phyloP scores from a whole-genome alignment of 2,329 filamentous ascomycete species.

The Aspergillus flavus region DNA sequence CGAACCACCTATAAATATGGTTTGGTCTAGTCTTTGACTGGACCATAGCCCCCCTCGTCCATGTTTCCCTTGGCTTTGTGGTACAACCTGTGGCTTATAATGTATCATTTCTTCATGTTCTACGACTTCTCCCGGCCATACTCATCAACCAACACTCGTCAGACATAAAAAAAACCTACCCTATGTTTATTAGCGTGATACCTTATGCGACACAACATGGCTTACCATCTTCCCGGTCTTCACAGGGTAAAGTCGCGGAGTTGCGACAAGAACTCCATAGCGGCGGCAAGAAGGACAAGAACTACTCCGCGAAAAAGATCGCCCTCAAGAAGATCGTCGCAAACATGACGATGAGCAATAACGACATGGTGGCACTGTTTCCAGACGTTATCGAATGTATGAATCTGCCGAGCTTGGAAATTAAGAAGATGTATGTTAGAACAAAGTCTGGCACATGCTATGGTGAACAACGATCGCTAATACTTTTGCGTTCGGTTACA shows the following conservation, averaged over 20 bases:
- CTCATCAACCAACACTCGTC: background rate
- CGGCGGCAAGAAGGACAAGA: conserved; percentile 98
- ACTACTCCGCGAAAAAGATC: conserved; percentile 91
- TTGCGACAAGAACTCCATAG: conserved; percentile 90
- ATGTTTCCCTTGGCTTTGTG: conserved; percentile 6
- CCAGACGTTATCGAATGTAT: conserved; percentile 95
- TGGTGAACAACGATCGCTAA: conserved; percentile 11
- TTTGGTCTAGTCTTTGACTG: background rate
- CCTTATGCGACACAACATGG: conserved; percentile 30
- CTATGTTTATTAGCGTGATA: conserved; percentile 33
- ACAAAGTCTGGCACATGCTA: background rate
- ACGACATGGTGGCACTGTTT: conserved; percentile 97
- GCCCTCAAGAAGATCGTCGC: conserved; percentile 99
- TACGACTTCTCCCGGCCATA: background rate
- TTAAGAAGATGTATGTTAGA: conserved; percentile 89
- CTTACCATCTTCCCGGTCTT: conserved; percentile 37
- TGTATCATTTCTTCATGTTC: conserved; percentile 1
- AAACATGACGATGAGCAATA: conserved; percentile 99
- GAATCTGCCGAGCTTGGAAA: conserved; percentile 90
- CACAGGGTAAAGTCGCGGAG: conserved; percentile 98
- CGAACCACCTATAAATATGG: background rate
- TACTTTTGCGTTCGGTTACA: conserved; percentile 41
- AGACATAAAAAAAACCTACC: conserved; percentile 6
- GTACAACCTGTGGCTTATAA: background rate
- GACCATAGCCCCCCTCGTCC: background rate